These are phyloP conservation scores for Neurospora cerealis DNA, from an alignment of 495 filamentous ascomycete species.

Conservation along the genomic window DNA sequence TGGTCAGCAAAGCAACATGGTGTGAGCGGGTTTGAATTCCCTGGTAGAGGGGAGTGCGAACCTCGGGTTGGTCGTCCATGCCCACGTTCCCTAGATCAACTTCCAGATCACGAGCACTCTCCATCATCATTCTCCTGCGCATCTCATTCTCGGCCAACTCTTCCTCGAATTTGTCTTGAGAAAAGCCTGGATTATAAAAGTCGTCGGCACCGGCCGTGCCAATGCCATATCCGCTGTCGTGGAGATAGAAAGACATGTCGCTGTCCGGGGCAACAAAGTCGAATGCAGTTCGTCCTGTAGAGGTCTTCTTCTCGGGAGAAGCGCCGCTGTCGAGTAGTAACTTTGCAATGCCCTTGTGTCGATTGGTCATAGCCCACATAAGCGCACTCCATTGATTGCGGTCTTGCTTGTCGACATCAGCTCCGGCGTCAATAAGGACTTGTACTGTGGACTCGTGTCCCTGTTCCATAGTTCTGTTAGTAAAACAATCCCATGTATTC, in stretches of 20 bases:
- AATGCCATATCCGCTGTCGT: constrained; percentile 86
- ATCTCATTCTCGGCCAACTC: constrained; percentile 96
- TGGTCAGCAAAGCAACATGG: constrained; percentile 4
- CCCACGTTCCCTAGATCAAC: constrained; percentile 94
- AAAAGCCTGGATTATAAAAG: constrained; percentile 90
- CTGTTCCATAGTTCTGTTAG: constrained; percentile 32
- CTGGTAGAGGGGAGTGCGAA: constrained; percentile 28
- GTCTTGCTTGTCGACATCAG: constrained; percentile 89
- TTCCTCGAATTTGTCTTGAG: constrained; percentile 90
- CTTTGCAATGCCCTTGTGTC: constrained; percentile 92
- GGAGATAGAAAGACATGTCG: constrained; percentile 90
- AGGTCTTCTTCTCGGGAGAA: constrained; percentile 90
- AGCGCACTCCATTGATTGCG: constrained; percentile 93
- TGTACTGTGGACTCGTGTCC: constrained; percentile 86
- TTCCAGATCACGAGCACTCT: constrained; percentile 94
- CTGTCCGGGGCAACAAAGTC: constrained; percentile 92
- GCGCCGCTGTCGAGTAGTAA: constrained; percentile 85
- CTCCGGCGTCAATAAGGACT: constrained; percentile 74
- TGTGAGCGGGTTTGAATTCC: not conserved
- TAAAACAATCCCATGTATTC: constrained; percentile 1
- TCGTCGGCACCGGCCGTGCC: constrained; percentile 87
- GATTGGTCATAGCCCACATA: constrained; percentile 99
- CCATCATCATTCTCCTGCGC: constrained; percentile 98
- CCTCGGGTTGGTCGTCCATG: constrained; percentile 91
- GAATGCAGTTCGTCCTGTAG: constrained; percentile 86